Conservation (phyloP, 495 filamentous ascomycete species). For the Penicillium paxilli region DNA sequence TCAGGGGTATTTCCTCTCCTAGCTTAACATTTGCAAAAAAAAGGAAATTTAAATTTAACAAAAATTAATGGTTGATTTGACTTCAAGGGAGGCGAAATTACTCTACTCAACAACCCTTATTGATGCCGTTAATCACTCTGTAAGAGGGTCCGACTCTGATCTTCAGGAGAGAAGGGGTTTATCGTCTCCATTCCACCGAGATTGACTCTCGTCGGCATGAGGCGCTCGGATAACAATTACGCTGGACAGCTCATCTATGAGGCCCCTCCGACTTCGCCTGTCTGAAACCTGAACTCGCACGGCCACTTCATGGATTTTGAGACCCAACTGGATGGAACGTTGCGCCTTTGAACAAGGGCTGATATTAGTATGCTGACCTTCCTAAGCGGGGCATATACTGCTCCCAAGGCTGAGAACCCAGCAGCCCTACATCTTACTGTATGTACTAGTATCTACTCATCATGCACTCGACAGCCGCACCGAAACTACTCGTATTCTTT, state of each 20-base stretch:
- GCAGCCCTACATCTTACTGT: too few relatives aligned
- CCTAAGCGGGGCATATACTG: not conserved
- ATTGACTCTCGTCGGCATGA: conserved; percentile 4
- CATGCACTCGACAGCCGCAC: not conserved
- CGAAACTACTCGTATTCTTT: not conserved
- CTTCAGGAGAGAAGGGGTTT: conserved; percentile 27
- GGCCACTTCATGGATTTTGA: not conserved
- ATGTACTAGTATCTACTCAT: too few relatives aligned
- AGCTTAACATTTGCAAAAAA: too few relatives aligned
- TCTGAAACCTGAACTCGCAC: too few relatives aligned
- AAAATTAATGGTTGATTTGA: not conserved
- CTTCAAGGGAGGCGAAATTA: not conserved
- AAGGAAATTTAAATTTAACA: too few relatives aligned
- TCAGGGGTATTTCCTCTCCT: conserved; percentile 10
- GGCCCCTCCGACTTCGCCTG: too few relatives aligned
- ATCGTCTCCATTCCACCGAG: conserved; percentile 16
- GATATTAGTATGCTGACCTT: not conserved
- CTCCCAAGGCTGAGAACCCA: not conserved
- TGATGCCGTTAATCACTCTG: not conserved
- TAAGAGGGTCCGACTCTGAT: conserved; percentile 14
- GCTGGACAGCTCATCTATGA: not conserved
- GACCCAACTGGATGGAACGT: conserved; percentile 28
- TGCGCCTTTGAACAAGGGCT: conserved; percentile 17
- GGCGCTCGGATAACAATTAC: not conserved
- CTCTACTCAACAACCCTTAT: too few relatives aligned